Evolutionary conservation across 306 rosid genomes (phyloP).

Genomic region (Cercis canadensis): DNA sequence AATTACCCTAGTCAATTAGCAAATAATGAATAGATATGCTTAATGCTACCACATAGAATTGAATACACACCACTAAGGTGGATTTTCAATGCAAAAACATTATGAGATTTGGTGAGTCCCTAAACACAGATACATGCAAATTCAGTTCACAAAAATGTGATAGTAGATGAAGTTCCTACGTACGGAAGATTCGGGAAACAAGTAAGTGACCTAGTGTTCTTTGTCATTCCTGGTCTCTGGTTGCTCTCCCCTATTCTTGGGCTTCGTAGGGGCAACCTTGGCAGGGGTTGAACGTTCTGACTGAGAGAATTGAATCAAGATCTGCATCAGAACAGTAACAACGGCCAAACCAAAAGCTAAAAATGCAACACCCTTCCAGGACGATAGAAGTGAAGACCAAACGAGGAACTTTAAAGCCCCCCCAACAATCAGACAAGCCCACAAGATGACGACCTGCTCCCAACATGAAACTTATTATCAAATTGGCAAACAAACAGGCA

Average conservation of each 20-base stretch:
- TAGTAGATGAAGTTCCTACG: slow-evolving; percentile 25
- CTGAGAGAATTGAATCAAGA: slow-evolving; percentile 85
- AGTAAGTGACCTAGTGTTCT: slow-evolving; percentile 50
- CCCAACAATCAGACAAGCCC: slow-evolving; percentile 65
- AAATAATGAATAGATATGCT: slow-evolving; percentile 45
- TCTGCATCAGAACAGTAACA: slow-evolving; percentile 80
- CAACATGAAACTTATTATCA: slow-evolving; percentile 11
- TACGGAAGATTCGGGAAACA: slow-evolving; percentile 15
- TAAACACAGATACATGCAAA: slow-evolving; percentile 13
- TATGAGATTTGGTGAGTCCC: slow-evolving; percentile 22
- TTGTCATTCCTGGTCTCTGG: slow-evolving; percentile 47
- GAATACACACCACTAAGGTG: slow-evolving; percentile 8
- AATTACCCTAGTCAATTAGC: slow-evolving; percentile 35
- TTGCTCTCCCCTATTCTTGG: slow-evolving; percentile 44
- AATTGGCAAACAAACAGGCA: slow-evolving; percentile 24
- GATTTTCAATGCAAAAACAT: slow-evolving; percentile 36
- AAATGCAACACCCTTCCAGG: slow-evolving; percentile 88
- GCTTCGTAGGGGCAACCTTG: slow-evolving; percentile 63
- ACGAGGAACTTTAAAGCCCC: slow-evolving; percentile 73
- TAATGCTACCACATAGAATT: slow-evolving; percentile 26
- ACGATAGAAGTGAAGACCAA: slow-evolving; percentile 71
- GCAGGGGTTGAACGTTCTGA: slow-evolving; percentile 85
- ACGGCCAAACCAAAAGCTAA: slow-evolving; percentile 58
- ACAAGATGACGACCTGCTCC: slow-evolving; percentile 73
- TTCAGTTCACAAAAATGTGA: slow-evolving; percentile 34